phyloP scores from a whole-genome alignment of 345 rosid species.

The Citrus sinensis region DNA sequence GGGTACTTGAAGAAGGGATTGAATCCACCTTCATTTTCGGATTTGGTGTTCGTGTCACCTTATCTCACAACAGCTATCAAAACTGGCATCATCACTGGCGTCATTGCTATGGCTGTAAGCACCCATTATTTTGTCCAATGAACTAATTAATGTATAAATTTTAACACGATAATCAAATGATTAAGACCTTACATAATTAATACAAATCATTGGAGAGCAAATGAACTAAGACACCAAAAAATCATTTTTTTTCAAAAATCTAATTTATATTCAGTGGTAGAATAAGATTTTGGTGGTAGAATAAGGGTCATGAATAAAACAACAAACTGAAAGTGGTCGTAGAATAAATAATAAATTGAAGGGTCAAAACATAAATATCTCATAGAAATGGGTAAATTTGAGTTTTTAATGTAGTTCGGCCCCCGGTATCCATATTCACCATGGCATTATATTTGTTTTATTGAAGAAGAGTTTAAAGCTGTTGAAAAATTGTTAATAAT shows the following conservation, averaged over 20 bases:
- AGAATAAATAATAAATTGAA: no score
- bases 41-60: slow-evolving; percentile 52
- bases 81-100: slow-evolving; percentile 76
- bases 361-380: no score
- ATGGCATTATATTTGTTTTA: not conserved
- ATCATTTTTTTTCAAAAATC: no score
- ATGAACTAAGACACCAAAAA: no score
- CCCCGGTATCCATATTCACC: no score
- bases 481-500: not conserved
- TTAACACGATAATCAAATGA: not conserved
- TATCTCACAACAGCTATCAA: slow-evolving; percentile 52
- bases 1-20: slow-evolving; percentile 79
- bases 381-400: no score
- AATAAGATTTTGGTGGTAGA: no score
- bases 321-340: no score
- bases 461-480: not conserved
- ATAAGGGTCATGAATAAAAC: no score
- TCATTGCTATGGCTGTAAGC: slow-evolving; percentile 82
- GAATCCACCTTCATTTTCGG: slow-evolving; percentile 68
- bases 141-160: not conserved
- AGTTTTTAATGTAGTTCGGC: no score
- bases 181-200: not conserved
- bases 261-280: no score
- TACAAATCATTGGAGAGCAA: not conserved
- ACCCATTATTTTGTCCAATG: not conserved